These are phyloP conservation scores for Thraustotheca clavata DNA, from an alignment of 352 stramenopile species.

Conservation along the genomic window DNA sequence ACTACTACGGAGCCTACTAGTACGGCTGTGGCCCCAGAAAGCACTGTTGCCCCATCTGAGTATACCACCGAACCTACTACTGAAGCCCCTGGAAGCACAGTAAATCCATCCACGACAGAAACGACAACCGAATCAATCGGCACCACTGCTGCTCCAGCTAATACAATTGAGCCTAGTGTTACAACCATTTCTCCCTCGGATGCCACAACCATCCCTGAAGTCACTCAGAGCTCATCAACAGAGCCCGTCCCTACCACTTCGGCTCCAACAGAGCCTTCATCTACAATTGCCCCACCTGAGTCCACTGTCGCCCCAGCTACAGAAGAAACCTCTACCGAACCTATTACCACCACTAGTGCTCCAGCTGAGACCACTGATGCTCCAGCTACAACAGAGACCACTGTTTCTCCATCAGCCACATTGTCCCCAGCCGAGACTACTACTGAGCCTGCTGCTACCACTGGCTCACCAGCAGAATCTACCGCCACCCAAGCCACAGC, in stretches of 20 bases:
- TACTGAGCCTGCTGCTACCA: not conserved
- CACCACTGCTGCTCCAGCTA: no score
- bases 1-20: not conserved
- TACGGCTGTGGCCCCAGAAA: not conserved
- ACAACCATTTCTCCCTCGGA: no score
- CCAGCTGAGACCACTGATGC: not conserved
- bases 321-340: not conserved
- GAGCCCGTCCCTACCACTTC: not conserved
- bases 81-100: not conserved
- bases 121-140: no score
- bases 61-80: not conserved
- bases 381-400: not conserved
- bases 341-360: not conserved
- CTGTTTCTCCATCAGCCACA: no score
- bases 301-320: not conserved
- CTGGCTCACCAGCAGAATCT: not conserved
- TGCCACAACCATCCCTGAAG: no score
- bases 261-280: not conserved
- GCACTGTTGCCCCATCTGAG: no score
- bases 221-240: not conserved
- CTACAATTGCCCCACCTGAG: not conserved
- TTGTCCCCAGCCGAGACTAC: not conserved
- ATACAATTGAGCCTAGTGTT: no score
- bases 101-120: no score
- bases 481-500: not conserved